These are phyloP conservation scores for Epichloe glyceriae DNA, from an alignment of 2,329 filamentous ascomycete genomes.

Conservation along the genomic window DNA sequence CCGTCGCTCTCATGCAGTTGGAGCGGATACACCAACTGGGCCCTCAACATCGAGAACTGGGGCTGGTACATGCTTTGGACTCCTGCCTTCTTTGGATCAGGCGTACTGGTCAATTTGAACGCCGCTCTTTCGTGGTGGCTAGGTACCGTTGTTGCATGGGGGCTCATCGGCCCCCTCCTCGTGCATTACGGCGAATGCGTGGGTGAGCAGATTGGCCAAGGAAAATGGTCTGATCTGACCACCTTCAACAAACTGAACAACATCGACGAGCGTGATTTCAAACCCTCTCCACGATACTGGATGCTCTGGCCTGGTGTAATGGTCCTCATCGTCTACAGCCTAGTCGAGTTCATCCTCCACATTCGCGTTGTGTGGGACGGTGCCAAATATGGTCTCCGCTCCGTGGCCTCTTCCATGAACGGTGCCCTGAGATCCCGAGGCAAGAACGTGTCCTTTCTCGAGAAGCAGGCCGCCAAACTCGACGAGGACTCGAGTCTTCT, in stretches of 20 bases:
- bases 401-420: conserved; percentile 19
- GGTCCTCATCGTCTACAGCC: conserved; percentile 28
- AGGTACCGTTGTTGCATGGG: conserved; percentile 42
- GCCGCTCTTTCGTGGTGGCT: conserved; percentile 43
- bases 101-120: conserved; percentile 39
- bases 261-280: conserved; percentile 15
- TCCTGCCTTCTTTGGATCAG: conserved; percentile 46
- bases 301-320: conserved; percentile 31
- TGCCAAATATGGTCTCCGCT: conserved; percentile 19
- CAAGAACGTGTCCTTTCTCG: conserved; percentile 20
- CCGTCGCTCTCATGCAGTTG: conserved; percentile 11
- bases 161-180: conserved; percentile 34
- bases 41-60: conserved; percentile 45
- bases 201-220: conserved; percentile 24
- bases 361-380: conserved; percentile 24
- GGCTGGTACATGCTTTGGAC: conserved; percentile 48
- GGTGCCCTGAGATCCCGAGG: conserved; percentile 18
- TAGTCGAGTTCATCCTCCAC: conserved; percentile 29
- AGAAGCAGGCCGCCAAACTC: conserved; percentile 23
- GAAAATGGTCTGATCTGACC: conserved; percentile 18
- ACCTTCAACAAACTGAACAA: conserved; percentile 20
- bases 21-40: conserved; percentile 35
- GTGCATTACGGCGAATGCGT: conserved; percentile 38
- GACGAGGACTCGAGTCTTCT: conserved; percentile 19
- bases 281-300: conserved; percentile 28